Evolutionary conservation across 805 yeast species (phyloP).

Genomic region (Sugiyamaella lignohabitans): DNA sequence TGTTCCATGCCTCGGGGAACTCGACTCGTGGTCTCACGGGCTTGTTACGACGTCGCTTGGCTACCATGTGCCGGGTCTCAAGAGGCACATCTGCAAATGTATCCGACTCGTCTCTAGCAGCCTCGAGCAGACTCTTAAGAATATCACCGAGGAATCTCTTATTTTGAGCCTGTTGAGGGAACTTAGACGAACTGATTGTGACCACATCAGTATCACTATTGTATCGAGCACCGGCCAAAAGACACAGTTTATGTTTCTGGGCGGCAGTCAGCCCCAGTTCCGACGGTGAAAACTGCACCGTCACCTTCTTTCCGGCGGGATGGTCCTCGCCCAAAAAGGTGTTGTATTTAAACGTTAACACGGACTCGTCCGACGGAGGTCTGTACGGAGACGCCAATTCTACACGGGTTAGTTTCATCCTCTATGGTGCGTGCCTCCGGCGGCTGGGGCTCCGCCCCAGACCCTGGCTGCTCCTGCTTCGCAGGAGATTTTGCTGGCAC

Average conservation of each 20-base stretch:
- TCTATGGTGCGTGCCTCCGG: too few species aligned
- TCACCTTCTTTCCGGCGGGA: conserved; percentile 67
- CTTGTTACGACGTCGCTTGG: conserved; percentile 40
- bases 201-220: conserved; percentile 54
- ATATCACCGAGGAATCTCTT: conserved; percentile 64
- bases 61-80: conserved; percentile 62
- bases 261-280: conserved; percentile 38
- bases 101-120: conserved; percentile 56
- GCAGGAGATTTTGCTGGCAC: too few species aligned
- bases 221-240: conserved; percentile 74
- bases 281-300: conserved; percentile 45
- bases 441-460: too few species aligned
- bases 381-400: conserved; percentile 52
- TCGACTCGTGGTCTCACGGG: conserved; percentile 34
- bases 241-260: conserved; percentile 66
- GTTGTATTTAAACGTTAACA: conserved; percentile 59
- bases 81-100: conserved; percentile 73
- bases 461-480: too few species aligned
- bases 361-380: conserved; percentile 33
- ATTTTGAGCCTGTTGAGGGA: conserved; percentile 78
- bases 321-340: conserved; percentile 67
- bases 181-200: conserved; percentile 58
- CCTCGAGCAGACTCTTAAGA: conserved; percentile 53
- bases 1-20: conserved; percentile 79
- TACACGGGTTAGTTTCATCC: conserved; percentile 1